A percentile compares a stretch with the other conserved stretches of the same genome.
These are phyloP conservation scores for Chaetomiaceae sp. DNA, from an alignment of 2,329 filamentous ascomycete genomes.

Conservation along the genomic window DNA sequence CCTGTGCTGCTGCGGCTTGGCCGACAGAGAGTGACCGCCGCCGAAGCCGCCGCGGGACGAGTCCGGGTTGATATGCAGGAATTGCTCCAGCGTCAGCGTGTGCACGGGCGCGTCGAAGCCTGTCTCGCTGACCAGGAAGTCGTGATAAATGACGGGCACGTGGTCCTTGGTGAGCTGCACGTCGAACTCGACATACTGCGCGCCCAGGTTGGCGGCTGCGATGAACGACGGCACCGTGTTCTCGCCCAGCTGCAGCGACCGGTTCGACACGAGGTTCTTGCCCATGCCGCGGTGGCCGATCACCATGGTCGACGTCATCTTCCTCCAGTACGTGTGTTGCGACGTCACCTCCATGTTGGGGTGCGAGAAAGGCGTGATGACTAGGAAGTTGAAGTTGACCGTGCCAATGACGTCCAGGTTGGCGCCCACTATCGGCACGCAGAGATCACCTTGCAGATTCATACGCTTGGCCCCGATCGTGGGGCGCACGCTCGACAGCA, in stretches of 20 bases:
- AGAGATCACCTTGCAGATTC: slow-evolving; percentile 85
- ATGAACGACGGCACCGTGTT: slow-evolving; percentile 97
- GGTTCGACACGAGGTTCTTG: slow-evolving; percentile 79
- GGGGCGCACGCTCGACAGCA: slow-evolving; percentile 80
- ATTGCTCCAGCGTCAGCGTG: slow-evolving; percentile 90
- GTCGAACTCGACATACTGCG: slow-evolving; percentile 69
- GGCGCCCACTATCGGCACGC: slow-evolving; percentile 80
- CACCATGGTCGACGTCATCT: slow-evolving; percentile 79
- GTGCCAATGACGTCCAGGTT: slow-evolving; percentile 86
- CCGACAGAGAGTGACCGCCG: slow-evolving; percentile 16
- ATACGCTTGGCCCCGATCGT: slow-evolving; percentile 80
- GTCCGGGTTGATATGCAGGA: slow-evolving; percentile 73
- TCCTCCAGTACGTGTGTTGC: slow-evolving; percentile 94
- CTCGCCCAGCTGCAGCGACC: slow-evolving; percentile 87
- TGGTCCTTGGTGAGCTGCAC: slow-evolving; percentile 98
- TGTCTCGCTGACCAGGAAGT: slow-evolving; percentile 95
- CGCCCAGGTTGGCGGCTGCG: slow-evolving; percentile 87
- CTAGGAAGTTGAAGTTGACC: slow-evolving; percentile 93
- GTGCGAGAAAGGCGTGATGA: slow-evolving; percentile 91
- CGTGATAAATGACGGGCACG: slow-evolving; percentile 96
- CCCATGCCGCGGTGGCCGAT: slow-evolving; percentile 70
- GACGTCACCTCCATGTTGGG: slow-evolving; percentile 89
- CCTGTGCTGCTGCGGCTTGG: slow-evolving; percentile 24
- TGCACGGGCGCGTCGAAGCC: slow-evolving; percentile 96
- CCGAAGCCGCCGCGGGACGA: slow-evolving; percentile 41